A percentile compares a stretch with the other conserved stretches of the same genome.
These are phyloP conservation scores for Davidsoniella eucalypti DNA, from an alignment of 2,329 filamentous ascomycete genomes.

Conservation along the genomic window DNA sequence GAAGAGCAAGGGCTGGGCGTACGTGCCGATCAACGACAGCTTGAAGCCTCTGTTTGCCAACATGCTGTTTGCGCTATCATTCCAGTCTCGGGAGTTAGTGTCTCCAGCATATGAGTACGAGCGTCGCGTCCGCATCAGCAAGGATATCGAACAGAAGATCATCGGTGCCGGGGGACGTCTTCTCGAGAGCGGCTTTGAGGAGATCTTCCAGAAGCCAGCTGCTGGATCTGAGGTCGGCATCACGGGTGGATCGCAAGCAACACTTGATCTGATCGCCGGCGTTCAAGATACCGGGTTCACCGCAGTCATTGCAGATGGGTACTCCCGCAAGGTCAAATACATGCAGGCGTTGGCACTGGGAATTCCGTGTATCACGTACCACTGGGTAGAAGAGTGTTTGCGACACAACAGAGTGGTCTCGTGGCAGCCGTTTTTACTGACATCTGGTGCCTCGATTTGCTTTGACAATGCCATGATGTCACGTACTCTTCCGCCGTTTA, in stretches of 20 bases:
- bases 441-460: constrained; percentile 63
- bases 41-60: constrained; percentile 42
- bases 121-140: constrained; percentile 24
- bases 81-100: constrained; percentile 33
- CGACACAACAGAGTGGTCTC: constrained; percentile 43
- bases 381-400: constrained; percentile 66
- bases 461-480: constrained; percentile 66
- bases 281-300: constrained; percentile 53
- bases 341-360: constrained; percentile 87
- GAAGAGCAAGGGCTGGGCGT: constrained; percentile 9
- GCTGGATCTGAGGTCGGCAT: neutral
- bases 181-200: constrained; percentile 60
- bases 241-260: neutral
- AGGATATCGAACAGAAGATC: constrained; percentile 43
- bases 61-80: constrained; percentile 81
- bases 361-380: constrained; percentile 66
- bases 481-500: constrained; percentile 46
- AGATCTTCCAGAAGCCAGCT: constrained; percentile 45
- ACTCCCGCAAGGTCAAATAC: constrained; percentile 79
- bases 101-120: constrained; percentile 35
- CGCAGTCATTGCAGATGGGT: constrained; percentile 69
- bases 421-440: constrained; percentile 71
- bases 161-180: constrained; percentile 54
- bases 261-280: constrained; percentile 35
- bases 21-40: constrained; percentile 11